Conservation (phyloP, 176 grass and related monocot genomes). For the Paspalum vaginatum region DNA sequence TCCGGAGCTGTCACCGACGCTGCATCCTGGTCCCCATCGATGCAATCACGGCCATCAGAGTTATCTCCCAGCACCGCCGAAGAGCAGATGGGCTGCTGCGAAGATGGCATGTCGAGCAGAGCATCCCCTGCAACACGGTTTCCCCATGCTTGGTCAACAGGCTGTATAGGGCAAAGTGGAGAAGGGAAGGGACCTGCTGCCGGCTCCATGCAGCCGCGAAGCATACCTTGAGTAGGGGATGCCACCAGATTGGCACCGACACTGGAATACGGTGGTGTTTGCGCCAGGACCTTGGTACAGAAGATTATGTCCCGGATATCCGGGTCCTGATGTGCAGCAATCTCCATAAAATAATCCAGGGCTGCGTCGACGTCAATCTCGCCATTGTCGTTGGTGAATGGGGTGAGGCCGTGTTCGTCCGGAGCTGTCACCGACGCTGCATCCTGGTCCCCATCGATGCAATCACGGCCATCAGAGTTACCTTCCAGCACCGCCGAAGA, state of each 20-base stretch:
- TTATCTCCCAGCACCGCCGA: neutral
- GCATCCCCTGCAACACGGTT: neutral
- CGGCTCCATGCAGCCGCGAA: neutral
- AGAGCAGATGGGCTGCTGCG: neutral
- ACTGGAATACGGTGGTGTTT: neutral
- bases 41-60: neutral
- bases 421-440: neutral
- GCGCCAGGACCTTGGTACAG: neutral
- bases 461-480: neutral
- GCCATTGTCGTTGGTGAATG: neutral
- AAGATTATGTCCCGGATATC: neutral
- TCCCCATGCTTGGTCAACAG: neutral
- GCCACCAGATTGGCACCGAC: neutral
- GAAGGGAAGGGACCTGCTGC: neutral
- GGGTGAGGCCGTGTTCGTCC: neutral
- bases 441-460: neutral
- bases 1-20: neutral
- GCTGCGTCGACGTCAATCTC: neutral
- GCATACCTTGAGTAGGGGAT: neutral
- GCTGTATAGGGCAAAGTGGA: neutral
- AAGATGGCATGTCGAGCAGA: neutral
- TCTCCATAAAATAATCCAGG: too few relatives aligned
- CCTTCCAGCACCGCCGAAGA: neutral
- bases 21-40: neutral
- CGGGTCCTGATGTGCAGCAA: neutral